phyloP scores from a whole-genome alignment of 2,329 filamentous ascomycete species.

The Colletotrichum sidae region DNA sequence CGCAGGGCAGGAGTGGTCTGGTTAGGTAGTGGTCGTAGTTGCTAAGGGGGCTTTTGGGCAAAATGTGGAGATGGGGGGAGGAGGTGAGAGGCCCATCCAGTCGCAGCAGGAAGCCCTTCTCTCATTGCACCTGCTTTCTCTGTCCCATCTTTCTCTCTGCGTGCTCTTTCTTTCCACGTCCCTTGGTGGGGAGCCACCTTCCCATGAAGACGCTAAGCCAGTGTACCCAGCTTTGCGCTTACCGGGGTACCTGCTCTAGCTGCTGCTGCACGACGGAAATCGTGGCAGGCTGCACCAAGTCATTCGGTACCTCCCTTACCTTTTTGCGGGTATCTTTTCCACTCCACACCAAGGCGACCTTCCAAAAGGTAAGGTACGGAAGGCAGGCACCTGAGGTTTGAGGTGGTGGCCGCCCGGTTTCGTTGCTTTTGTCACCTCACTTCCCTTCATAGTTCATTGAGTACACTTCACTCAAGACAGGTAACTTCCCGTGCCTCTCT shows the following conservation, averaged over 20 bases:
- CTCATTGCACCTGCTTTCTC: neutral
- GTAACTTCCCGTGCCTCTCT: too few relatives aligned
- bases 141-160: too few relatives aligned
- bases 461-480: too few relatives aligned
- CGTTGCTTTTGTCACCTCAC: conserved; percentile 8
- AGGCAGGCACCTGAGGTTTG: neutral
- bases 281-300: conserved; percentile 5
- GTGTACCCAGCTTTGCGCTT: neutral
- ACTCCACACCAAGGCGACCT: too few relatives aligned
- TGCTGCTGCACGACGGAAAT: conserved; percentile 16
- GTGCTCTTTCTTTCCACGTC: too few relatives aligned
- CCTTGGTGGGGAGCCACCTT: too few relatives aligned
- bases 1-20: conserved; percentile 37
- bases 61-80: conserved; percentile 38
- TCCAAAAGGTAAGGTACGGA: too few relatives aligned
- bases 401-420: conserved; percentile 8
- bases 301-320: conserved; percentile 8
- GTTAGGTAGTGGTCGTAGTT: conserved; percentile 33
- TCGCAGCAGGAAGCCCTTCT: conserved; percentile 4
- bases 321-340: too few relatives aligned
- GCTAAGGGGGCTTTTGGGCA: conserved; percentile 37
- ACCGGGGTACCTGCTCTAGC: conserved; percentile 8
- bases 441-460: too few relatives aligned
- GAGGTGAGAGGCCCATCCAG: conserved; percentile 24
- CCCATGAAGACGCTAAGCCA: too few relatives aligned